Base-by-base conservation (phyloP, 2,329 filamentous ascomycete species). In the Curvularia sp. region DNA sequence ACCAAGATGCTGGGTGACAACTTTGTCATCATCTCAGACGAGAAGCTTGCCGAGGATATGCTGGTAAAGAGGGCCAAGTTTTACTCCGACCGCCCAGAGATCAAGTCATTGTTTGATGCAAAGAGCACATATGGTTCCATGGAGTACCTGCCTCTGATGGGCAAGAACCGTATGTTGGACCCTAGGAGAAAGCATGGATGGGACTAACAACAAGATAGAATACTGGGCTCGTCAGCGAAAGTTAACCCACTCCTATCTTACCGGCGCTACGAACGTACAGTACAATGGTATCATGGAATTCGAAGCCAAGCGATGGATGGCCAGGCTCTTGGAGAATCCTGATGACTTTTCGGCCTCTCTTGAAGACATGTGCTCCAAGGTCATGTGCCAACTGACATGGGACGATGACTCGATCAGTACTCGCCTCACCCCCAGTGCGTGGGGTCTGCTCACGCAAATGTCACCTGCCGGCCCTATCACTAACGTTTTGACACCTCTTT, bases 361-460 rank as follows among this genome's bases (percentile, higher is more conserved):
- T 5, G 83, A 86, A 64, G 83, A 86, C 61, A 84, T 85, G 82
- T 79, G 82, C 15, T 82, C 84, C n/a, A 85, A 85, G 69, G 78
- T 86, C 54, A 85, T 85, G 82, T 83, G 80, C 49, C 77, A 80
- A 52, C 66, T 85, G 44, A 82, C 82, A 13, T 85, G 83, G 83
- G 84, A 85, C 57, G 81, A 85, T 53, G 77, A 80, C 6, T 74
- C 71, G 42, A 66, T 83, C 39, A 84, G 82, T 68, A 74, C 79
- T 51, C 79, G 81, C 61, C 80, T 81, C 59, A 83, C 79, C 9
- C 79, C 79, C 48, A 82, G 80, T 58, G 84, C 84, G 1, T 85
- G 83, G 83, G 83, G 83, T n/a, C 75, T 85, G 1, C 73, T 86
- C 15, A 84, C 79, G 4, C 83, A 85, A 53, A 86, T 86, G 83